Evolutionary conservation across 108 stramenopile genomes (phyloP), one percentile per base, ranked within the genome.

Genomic region (Pseudonitzschia pungens): DNA sequence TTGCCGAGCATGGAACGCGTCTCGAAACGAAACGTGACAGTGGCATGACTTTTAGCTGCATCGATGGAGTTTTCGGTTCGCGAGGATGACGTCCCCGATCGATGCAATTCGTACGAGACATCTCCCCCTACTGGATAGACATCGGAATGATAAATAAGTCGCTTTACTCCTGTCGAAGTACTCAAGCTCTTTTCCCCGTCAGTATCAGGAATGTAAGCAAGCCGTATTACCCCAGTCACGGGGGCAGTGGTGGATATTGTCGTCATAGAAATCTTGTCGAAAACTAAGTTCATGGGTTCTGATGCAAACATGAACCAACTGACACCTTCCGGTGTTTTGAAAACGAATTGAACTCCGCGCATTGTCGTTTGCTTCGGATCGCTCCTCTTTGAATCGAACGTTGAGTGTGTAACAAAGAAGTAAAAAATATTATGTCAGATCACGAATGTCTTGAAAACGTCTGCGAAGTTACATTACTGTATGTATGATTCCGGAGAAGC

Each of bases 281-380:
- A 83, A 63, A 68, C 68, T 42, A 94, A 74, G 11, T 69, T 82
- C 1, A 94, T 82, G 15, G 91, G 87, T 41, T 91, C 91, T 22
- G 91, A 92, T 48, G 91, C 68, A 79, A 94, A 92, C 40, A 91
- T 72, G n/a, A 94, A 72, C 91, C 89, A 94, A 26, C 69, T 78
- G 65, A 81, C 71, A 16, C 80, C 80, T 71, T 94, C 91, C 60
- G 80, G 76, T 29, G 87, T 86, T 50, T 78, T 79, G 0, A 90
- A 72, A 26, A 94, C 69, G 67, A 94, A 94, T 66, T 90, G 93
- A 42, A 89, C 85, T 36, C 93, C 93, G n/a, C 85, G 78, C 51
- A 92, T 72, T 8, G 65, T 68, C 26, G 44, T 72, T 27, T 48
- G 27, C 57, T 72, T 44, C 15, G 44, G 26, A 43, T 60, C 60